phyloP scores from a whole-genome alignment of 495 filamentous ascomycete species.

The Halenospora varia region DNA sequence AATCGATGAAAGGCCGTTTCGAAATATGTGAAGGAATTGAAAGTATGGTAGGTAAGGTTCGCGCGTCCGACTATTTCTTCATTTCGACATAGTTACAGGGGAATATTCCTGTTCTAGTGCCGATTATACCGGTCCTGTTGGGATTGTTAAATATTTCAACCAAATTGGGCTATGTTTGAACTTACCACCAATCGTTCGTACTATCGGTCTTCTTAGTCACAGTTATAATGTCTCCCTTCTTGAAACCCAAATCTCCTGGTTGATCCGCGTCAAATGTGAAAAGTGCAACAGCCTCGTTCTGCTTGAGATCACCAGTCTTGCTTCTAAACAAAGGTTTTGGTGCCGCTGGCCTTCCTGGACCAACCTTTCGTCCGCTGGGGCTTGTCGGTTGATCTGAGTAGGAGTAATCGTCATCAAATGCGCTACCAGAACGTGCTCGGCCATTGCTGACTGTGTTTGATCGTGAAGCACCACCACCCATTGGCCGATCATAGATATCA shows the following conservation, averaged over 20 bases:
- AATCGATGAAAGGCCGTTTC: too few species aligned
- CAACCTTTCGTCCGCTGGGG: slow-evolving; percentile 35
- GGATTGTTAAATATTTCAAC: slow-evolving; percentile 17
- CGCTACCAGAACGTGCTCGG: slow-evolving; percentile 29
- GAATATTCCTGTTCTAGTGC: slow-evolving; percentile 49
- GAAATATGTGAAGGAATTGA: too few species aligned
- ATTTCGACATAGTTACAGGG: slow-evolving; percentile 55
- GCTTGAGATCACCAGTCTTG: slow-evolving; percentile 61
- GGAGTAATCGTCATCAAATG: slow-evolving; percentile 51
- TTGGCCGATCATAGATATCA: slow-evolving; percentile 76
- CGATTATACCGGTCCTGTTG: slow-evolving; percentile 52
- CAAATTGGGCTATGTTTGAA: slow-evolving; percentile 11
- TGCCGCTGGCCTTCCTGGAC: slow-evolving; percentile 68
- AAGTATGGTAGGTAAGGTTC: too few species aligned
- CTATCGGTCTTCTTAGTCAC: slow-evolving; percentile 94
- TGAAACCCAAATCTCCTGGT: slow-evolving; percentile 87
- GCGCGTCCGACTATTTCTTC: too few species aligned
- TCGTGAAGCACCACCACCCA: slow-evolving; percentile 37
- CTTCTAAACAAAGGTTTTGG: slow-evolving; percentile 79
- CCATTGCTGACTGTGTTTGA: slow-evolving; percentile 34
- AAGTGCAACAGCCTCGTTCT: slow-evolving; percentile 83
- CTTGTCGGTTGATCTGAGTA: slow-evolving; percentile 52
- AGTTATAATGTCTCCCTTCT: slow-evolving; percentile 97
- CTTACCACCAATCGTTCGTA: slow-evolving; percentile 85
- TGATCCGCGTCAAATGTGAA: slow-evolving; percentile 95